Evolutionary conservation across 805 yeast species (phyloP).

Genomic region (Maudiozyma barnettii): DNA sequence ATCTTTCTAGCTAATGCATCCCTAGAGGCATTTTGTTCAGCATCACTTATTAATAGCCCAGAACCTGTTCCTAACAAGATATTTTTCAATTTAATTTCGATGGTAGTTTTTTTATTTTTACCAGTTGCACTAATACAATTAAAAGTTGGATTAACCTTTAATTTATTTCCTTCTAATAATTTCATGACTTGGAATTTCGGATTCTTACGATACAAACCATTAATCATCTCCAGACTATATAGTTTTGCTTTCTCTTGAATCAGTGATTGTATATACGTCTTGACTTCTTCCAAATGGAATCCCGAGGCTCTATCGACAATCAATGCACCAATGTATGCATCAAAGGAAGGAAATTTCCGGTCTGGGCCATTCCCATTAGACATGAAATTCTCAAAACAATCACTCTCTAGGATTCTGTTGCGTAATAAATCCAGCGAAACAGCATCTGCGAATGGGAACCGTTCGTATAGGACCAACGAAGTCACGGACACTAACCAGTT

Average conservation of each 20-base stretch:
- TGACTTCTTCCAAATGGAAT: neutral
- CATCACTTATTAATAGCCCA: neutral
- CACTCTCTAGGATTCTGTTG: neutral
- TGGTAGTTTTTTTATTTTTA: neutral
- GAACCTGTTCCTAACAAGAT: neutral
- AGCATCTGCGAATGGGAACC: neutral
- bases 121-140: neutral
- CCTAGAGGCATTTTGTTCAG: neutral
- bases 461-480: neutral
- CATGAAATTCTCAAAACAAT: neutral
- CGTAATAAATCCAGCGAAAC: neutral
- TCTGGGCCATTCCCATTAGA: neutral
- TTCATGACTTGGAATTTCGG: neutral
- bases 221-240: neutral
- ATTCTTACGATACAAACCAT: neutral
- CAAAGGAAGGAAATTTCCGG: neutral
- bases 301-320: neutral
- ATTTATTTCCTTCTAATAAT: neutral
- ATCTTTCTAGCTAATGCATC: neutral
- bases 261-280: neutral
- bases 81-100: neutral
- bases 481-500: neutral
- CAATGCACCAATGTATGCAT: neutral
- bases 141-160: neutral
- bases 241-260: neutral